Conservation (phyloP, 2,329 filamentous ascomycete genomes). For the Polytolypa hystricis region DNA sequence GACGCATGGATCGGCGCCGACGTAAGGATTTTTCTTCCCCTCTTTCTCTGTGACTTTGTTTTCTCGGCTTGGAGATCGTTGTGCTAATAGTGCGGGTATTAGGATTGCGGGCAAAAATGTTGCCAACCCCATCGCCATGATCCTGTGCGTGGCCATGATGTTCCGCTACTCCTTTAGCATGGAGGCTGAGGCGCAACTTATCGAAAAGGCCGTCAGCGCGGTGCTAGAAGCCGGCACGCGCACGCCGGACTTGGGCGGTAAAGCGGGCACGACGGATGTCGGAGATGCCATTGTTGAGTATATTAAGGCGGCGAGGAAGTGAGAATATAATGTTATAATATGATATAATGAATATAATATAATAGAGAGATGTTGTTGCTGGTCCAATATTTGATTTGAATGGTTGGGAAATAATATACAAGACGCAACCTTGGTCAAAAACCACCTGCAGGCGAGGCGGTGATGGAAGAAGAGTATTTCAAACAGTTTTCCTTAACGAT, state of each 20-base stretch:
- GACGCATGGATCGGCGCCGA: conserved; percentile 56
- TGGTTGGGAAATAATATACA: no score
- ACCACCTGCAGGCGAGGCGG: no score
- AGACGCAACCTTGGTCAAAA: no score
- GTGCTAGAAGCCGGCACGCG: conserved; percentile 64
- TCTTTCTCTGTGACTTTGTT: conserved; percentile 2
- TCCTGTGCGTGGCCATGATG: conserved; percentile 88
- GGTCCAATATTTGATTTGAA: no score
- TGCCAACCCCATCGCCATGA: conserved; percentile 79
- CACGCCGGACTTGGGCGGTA: conserved; percentile 73
- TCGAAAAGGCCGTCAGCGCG: conserved; percentile 67
- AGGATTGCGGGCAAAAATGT: conserved; percentile 81
- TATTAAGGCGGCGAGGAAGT: conserved; percentile 46
- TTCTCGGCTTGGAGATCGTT: conserved; percentile 40
- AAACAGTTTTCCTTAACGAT: no score
- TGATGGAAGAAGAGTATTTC: no score
- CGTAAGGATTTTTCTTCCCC: conserved; percentile 16
- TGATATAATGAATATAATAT: no score
- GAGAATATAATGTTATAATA: no score
- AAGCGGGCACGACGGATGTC: conserved; percentile 55
- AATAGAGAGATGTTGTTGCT: no score
- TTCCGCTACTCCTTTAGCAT: conserved; percentile 77
- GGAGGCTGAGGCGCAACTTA: conserved; percentile 58
- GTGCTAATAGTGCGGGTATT: background rate
- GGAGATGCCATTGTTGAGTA: conserved; percentile 66